These are phyloP conservation scores for Fagopyrum esculentum DNA, from an alignment of 148 eudicot species.

Conservation along the genomic window DNA sequence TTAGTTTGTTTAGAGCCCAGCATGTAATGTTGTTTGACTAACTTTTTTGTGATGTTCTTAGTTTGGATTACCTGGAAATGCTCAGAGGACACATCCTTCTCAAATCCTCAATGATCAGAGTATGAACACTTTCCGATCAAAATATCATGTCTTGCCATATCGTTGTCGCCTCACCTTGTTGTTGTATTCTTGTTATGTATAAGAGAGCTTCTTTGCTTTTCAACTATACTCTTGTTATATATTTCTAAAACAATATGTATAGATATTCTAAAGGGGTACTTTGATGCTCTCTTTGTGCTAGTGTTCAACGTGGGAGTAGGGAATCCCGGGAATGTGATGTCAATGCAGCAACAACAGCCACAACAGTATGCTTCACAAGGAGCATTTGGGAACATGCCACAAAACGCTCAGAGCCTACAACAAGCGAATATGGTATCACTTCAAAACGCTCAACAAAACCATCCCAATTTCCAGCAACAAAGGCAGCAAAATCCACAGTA, in stretches of 20 bases:
- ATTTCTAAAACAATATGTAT: neutral
- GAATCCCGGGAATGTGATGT: constrained; percentile 71
- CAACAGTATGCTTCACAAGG: constrained; percentile 55
- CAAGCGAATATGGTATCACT: constrained; percentile 56
- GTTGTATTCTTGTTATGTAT: neutral
- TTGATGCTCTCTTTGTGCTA: constrained; percentile 21
- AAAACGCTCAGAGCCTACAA: constrained; percentile 65
- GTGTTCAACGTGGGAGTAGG: constrained; percentile 77
- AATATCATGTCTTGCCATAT: neutral
- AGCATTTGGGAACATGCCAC: constrained; percentile 67
- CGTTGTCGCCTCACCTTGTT: neutral
- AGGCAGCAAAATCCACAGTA: constrained; percentile 73
- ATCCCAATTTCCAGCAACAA: constrained; percentile 80
- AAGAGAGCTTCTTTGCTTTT: neutral
- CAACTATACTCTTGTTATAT: constrained; percentile 7
- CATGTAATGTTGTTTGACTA: neutral
- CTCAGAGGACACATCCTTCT: constrained; percentile 60
- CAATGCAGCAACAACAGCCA: constrained; percentile 59
- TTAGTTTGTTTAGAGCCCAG: constrained; percentile 8
- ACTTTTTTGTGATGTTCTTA: constrained; percentile 21
- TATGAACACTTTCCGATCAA: constrained; percentile 22
- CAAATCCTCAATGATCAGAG: constrained; percentile 82
- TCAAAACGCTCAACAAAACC: constrained; percentile 59
- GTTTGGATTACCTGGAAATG: constrained; percentile 65
- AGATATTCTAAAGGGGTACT: neutral